Conservation (phyloP, 1,284 basidiomycete species). For the Tausonia pullulans region DNA sequence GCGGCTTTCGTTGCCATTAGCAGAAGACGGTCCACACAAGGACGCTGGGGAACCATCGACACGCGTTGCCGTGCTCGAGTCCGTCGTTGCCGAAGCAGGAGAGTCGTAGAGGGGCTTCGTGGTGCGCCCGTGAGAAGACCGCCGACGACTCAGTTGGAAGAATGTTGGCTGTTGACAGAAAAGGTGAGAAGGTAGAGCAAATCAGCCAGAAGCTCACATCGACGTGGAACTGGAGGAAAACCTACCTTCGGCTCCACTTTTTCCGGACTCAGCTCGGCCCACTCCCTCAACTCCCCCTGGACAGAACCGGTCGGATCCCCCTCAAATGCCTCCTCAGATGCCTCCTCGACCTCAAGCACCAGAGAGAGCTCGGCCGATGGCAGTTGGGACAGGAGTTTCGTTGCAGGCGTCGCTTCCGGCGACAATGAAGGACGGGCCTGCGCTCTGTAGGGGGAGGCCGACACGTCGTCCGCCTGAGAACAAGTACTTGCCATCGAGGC, state of each 20-base stretch:
- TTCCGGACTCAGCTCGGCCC: no score
- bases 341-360: slow-evolving; percentile 2
- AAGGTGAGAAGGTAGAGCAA: no score
- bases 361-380: slow-evolving; percentile 7
- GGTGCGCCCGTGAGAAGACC: neutral
- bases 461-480: neutral
- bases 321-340: slow-evolving; percentile 1
- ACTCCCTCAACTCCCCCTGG: no score
- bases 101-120: neutral
- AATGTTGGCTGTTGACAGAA: neutral
- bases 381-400: neutral
- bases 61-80: slow-evolving; percentile 6
- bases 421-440: neutral
- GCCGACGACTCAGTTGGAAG: slow-evolving; percentile 7
- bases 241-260: no score
- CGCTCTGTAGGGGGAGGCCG: neutral
- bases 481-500: neutral
- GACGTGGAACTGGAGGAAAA: no score
- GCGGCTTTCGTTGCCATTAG: neutral
- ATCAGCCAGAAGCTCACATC: no score
- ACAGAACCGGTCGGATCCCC: neutral
- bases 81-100: slow-evolving; percentile 6
- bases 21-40: neutral
- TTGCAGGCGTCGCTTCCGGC: neutral
- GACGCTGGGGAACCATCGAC: slow-evolving; percentile 10